phyloP scores from a whole-genome alignment of 257 asterid species.

The Nicotiana knightiana region DNA sequence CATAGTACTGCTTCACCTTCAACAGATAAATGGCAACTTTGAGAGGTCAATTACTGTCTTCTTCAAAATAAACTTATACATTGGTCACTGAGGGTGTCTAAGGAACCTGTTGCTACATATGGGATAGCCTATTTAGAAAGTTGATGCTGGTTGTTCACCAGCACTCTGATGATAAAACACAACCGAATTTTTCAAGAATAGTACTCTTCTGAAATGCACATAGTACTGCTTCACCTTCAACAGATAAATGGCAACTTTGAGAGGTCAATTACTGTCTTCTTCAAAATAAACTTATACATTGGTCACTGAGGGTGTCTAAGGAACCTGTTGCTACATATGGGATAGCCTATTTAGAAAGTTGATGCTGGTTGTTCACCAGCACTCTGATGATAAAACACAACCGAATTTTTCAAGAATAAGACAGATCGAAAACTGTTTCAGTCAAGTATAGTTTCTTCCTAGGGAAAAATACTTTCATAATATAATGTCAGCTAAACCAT shows the following conservation, averaged over 20 bases:
- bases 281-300: background rate
- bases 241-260: background rate
- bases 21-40: background rate
- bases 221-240: background rate
- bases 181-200: background rate
- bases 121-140: slow-evolving; percentile 5
- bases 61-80: background rate
- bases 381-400: background rate
- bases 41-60: background rate
- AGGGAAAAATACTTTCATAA: background rate
- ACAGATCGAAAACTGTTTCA: background rate
- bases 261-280: background rate
- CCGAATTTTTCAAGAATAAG: background rate
- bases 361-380: slow-evolving; percentile 3
- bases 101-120: slow-evolving; percentile 1
- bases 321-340: slow-evolving; percentile 3
- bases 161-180: background rate
- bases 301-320: slow-evolving; percentile 2
- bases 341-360: slow-evolving; percentile 1
- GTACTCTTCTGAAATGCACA: too few relatives aligned
- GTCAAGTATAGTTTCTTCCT: background rate
- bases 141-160: background rate
- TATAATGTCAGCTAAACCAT: slow-evolving; percentile 1
- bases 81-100: slow-evolving; percentile 1
- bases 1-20: background rate